Conservation (phyloP, 192 early-diverging fungal genomes). For the Fimicolochytrium jonesii region DNA sequence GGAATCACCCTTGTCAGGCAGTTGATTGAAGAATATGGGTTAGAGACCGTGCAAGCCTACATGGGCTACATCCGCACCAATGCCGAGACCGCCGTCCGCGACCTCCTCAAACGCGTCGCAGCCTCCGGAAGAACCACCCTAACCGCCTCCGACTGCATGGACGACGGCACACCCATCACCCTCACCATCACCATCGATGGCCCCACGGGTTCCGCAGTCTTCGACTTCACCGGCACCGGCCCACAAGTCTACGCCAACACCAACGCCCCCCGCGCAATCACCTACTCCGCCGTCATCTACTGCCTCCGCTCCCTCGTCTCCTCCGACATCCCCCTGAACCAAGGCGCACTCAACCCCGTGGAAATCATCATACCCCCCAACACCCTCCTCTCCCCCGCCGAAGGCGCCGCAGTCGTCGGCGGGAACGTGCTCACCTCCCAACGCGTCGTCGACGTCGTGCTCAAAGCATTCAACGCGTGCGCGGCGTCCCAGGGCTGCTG, state of each 20-base stretch:
- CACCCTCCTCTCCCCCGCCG: slow-evolving; percentile 76
- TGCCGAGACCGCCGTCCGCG: slow-evolving; percentile 79
- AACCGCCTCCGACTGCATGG: slow-evolving; percentile 72
- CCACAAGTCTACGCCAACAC: slow-evolving; percentile 61
- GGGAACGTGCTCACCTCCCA: slow-evolving; percentile 96
- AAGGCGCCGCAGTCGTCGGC: slow-evolving; percentile 88
- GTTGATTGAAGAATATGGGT: slow-evolving; percentile 79
- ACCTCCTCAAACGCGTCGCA: slow-evolving; percentile 65
- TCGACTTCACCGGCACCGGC: slow-evolving; percentile 93
- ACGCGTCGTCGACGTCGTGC: slow-evolving; percentile 84
- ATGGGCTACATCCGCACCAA: slow-evolving; percentile 90
- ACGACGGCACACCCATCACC: slow-evolving; percentile 82
- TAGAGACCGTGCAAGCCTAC: slow-evolving; percentile 89
- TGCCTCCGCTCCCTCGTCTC: slow-evolving; percentile 88
- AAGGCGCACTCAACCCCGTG: slow-evolving; percentile 88
- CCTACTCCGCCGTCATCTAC: slow-evolving; percentile 94
- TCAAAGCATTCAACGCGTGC: slow-evolving; percentile 84
- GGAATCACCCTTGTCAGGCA: slow-evolving; percentile 80
- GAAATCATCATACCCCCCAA: slow-evolving; percentile 71
- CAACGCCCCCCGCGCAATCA: slow-evolving; percentile 69
- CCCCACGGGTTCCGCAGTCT: slow-evolving; percentile 68
- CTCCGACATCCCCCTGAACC: slow-evolving; percentile 90
- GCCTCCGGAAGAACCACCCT: slow-evolving; percentile 13
- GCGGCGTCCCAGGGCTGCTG: slow-evolving; percentile 89
- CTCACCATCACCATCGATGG: slow-evolving; percentile 71